Evolutionary conservation across 352 stramenopile genomes (phyloP).

Genomic region (Phytophthora brassicae): DNA sequence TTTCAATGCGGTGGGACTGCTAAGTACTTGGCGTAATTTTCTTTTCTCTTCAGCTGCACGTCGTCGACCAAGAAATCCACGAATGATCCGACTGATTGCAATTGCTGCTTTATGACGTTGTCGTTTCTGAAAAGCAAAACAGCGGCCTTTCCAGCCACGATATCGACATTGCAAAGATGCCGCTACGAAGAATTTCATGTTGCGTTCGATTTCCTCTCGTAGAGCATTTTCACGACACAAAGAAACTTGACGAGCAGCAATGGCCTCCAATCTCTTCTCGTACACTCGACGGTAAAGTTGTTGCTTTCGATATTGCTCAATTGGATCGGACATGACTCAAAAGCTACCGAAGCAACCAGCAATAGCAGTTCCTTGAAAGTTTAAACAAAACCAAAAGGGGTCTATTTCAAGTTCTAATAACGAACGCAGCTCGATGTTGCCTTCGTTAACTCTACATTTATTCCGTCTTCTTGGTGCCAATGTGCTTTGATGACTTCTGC

Average conservation of each 20-base stretch:
- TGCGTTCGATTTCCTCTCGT: slow-evolving; percentile 69
- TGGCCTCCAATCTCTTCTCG: slow-evolving; percentile 49
- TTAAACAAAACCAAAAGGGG: neutral
- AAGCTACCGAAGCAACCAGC: neutral
- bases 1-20: slow-evolving; percentile 65
- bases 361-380: too few species aligned
- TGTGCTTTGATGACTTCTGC: slow-evolving; percentile 7
- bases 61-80: slow-evolving; percentile 50
- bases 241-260: slow-evolving; percentile 43
- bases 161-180: slow-evolving; percentile 66
- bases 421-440: neutral
- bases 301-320: slow-evolving; percentile 51
- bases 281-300: slow-evolving; percentile 59
- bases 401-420: slow-evolving; percentile 34
- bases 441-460: slow-evolving; percentile 22
- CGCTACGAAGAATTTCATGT: slow-evolving; percentile 77
- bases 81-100: slow-evolving; percentile 55
- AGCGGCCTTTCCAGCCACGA: slow-evolving; percentile 62
- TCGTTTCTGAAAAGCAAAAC: slow-evolving; percentile 31
- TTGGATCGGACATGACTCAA: slow-evolving; percentile 40
- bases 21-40: slow-evolving; percentile 60
- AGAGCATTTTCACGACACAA: slow-evolving; percentile 63
- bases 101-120: slow-evolving; percentile 52
- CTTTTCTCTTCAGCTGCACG: slow-evolving; percentile 47
- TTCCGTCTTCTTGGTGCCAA: slow-evolving; percentile 33